These are phyloP conservation scores for Arthrobotrys entomopaga DNA, from an alignment of 2,329 filamentous ascomycete genomes.

Conservation along the genomic window DNA sequence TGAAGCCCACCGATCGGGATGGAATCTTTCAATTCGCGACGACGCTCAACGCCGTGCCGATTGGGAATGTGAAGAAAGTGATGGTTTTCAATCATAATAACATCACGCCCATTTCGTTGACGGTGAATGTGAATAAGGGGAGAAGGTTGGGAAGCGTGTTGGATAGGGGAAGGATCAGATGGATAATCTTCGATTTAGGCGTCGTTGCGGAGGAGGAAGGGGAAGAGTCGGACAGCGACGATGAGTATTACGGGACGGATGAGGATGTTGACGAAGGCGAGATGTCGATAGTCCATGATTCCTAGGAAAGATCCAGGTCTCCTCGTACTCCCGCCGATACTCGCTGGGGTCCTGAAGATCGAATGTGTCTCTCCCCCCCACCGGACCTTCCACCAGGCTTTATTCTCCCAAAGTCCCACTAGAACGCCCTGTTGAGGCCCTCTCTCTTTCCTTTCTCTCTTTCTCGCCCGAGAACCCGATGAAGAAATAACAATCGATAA, in stretches of 20 bases:
- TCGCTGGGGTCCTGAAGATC: too few relatives aligned
- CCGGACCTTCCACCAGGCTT: too few relatives aligned
- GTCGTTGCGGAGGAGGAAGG: conserved; percentile 36
- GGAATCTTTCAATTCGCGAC: conserved; percentile 47
- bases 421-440: too few relatives aligned
- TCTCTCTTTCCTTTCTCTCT: too few relatives aligned
- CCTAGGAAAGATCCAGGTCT: neutral
- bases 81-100: conserved; percentile 50
- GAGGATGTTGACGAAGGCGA: conserved; percentile 32
- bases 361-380: too few relatives aligned
- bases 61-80: conserved; percentile 20
- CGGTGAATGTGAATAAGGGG: conserved; percentile 52
- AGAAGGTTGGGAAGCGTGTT: conserved; percentile 49
- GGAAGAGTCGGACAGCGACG: conserved; percentile 17
- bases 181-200: conserved; percentile 53
- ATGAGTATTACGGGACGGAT: conserved; percentile 34
- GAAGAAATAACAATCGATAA: conserved; percentile 40
- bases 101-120: conserved; percentile 46
- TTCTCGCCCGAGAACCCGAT: conserved; percentile 50
- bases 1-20: conserved; percentile 17
- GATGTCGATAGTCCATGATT: neutral
- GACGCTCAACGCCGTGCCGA: conserved; percentile 21
- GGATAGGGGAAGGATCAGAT: conserved; percentile 43
- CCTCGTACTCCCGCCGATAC: too few relatives aligned
- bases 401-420: too few relatives aligned